Base-by-base conservation (phyloP, 768 basidiomycete genomes). In the Sporobolomyces phaffii region DNA sequence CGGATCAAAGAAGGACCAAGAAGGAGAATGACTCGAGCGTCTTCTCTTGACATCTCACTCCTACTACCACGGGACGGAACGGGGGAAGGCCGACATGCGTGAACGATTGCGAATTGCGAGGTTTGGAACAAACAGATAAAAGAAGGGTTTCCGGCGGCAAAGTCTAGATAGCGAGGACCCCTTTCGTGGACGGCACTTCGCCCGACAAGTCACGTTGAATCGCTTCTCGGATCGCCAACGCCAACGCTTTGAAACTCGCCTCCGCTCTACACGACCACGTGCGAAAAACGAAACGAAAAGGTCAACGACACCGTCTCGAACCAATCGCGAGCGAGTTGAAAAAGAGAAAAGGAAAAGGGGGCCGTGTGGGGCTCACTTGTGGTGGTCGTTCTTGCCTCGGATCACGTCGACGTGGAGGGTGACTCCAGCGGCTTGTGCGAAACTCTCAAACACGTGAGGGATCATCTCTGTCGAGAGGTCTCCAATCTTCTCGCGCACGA, bases 391-490 rank as follows among this genome's bases (percentile, higher is more conserved):
- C 74, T 91, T 87, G 45, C 96, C 96, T 38, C 92, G 83, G 47
- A 99, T 81, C 47, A 91, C 91, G 75, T 99, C 96, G 56, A 98
- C 83, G 75, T 98, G 94, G 51, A 99, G 81, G 3, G 96, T 98
- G 26, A 86, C 87, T 10, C 93, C 93, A 1, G 94, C 89, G 0
- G 91, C 90, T 69, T 91, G 91, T n/a, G 94, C 90, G 76, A 99
- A 99, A 6, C 92, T 96, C 80, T 96, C 88, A 78, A 99, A 90
- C 60, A 99, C 83, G 77, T 99, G 96, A 36, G 94, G 90, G 60
- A 99, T 86, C 93, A 99, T 97, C 81, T 99, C 96, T 10, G 91
- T 91, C 29, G 90, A 92, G 56, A 93, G 83, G 72, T 93, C 90
- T n/a, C 90, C 91, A 44, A 93, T 86, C 80, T 92, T 93, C 78